Evolutionary conservation across 78 protist genomes (phyloP), one percentile per base, ranked within the genome.

Genomic region (Pelomyxa schiedti): DNA sequence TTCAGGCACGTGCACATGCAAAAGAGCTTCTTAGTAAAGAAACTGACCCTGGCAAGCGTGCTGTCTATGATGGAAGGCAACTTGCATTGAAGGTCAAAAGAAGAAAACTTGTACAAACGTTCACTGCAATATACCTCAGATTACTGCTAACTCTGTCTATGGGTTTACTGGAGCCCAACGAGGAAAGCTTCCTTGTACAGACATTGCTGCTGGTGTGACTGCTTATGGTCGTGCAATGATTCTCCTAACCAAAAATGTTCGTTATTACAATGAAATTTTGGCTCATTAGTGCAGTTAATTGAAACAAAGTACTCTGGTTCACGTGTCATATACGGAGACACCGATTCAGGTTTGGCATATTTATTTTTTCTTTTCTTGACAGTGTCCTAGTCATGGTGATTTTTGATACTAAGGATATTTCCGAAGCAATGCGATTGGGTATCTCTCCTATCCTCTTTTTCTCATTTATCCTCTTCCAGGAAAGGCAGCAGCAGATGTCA

Each of bases 321-420:
- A 0, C 26, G 26, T 4, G 96, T 98, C 38, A 69, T 97, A 9
- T 98, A 98, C 82, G 99, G 99, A 28, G 99, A 98, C 78, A 98
- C 99, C 4, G 99, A 98, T 81, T 97, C 99, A 0, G n/a, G n/a
- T n/a, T n/a, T n/a, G n/a, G n/a, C n/a, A n/a, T n/a, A n/a, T n/a
- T n/a, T n/a, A n/a, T n/a, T n/a, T n/a, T n/a, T n/a, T n/a, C n/a
- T n/a, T n/a, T n/a, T n/a, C n/a, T n/a, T n/a, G n/a, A n/a, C n/a
- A n/a, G n/a, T n/a, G n/a, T n/a, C n/a, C n/a, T n/a, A n/a, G 99
- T 98, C 37, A 98, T 98, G 99, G 87, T 98, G 76, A 89, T 87
- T 68, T 98, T 97, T 74, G 96, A 94, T 39, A 43, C 68, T 26
- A 2, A 30, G 7, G 47, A 73, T 28, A 71, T 94, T 3, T 90